Conservation (phyloP, 2,329 filamentous ascomycete species). For the Nothophoma quercina region DNA sequence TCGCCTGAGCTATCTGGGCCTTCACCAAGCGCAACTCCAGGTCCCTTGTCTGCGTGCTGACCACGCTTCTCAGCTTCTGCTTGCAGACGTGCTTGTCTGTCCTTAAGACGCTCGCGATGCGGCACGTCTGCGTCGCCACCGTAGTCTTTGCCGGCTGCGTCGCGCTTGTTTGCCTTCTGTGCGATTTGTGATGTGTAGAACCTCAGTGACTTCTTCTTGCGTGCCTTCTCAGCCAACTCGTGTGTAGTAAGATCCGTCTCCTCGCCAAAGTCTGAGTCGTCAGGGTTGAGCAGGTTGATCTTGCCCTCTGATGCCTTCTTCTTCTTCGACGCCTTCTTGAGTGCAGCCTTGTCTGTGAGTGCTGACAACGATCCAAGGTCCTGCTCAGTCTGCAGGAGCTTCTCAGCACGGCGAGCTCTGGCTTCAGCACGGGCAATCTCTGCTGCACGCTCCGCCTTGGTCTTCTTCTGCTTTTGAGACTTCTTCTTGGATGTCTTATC, state of each 20-base stretch:
- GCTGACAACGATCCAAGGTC: slow-evolving; percentile 75
- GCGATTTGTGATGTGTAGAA: slow-evolving; percentile 99
- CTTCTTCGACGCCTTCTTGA: slow-evolving; percentile 58
- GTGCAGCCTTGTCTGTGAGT: slow-evolving; percentile 60
- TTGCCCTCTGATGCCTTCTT: slow-evolving; percentile 34
- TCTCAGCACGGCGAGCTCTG: slow-evolving; percentile 62
- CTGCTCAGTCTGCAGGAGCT: slow-evolving; percentile 67
- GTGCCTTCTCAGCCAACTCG: slow-evolving; percentile 84
- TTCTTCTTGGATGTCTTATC: slow-evolving; percentile 43
- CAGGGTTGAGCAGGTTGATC: slow-evolving; percentile 56
- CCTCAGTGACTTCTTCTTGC: slow-evolving; percentile 87
- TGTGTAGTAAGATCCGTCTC: slow-evolving; percentile 79
- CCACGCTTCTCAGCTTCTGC: slow-evolving; percentile 88
- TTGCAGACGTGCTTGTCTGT: slow-evolving; percentile 85
- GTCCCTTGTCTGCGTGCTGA: slow-evolving; percentile 61
- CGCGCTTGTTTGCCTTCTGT: slow-evolving; percentile 89
- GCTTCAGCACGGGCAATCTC: slow-evolving; percentile 63
- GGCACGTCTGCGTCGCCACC: slow-evolving; percentile 86
- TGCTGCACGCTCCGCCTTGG: slow-evolving; percentile 58
- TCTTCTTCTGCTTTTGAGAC: slow-evolving; percentile 54
- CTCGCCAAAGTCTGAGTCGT: slow-evolving; percentile 92
- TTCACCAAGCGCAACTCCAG: slow-evolving; percentile 70
- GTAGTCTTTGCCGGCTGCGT: slow-evolving; percentile 73
- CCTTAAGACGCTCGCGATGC: slow-evolving; percentile 84
- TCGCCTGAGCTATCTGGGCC: slow-evolving; percentile 72